Conservation (phyloP, 1,284 basidiomycete genomes). For the Golubevia pallescens region DNA sequence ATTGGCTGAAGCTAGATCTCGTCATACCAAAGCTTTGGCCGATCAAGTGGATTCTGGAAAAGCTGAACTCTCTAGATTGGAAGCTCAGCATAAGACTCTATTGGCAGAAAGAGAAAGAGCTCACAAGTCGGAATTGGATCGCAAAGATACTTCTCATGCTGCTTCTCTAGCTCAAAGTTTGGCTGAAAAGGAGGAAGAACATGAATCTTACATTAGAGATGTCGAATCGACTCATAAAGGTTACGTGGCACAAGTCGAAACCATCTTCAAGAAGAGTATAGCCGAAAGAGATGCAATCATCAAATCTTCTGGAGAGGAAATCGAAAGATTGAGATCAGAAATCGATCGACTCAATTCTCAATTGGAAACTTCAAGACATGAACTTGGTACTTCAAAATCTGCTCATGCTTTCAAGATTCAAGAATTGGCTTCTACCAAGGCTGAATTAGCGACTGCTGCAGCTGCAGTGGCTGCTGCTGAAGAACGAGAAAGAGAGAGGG, state of each 20-base stretch:
- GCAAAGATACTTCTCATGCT: conserved; percentile 1
- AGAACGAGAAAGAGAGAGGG: conserved; percentile 13
- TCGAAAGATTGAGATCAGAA: neutral
- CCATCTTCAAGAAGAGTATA: conserved; percentile 1
- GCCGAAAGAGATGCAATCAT: neutral
- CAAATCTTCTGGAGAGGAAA: neutral
- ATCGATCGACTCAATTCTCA: neutral
- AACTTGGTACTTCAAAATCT: conserved; percentile 3
- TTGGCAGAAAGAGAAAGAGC: neutral
- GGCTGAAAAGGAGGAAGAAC: conserved; percentile 29
- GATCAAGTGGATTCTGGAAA: conserved; percentile 28
- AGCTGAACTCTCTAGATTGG: conserved; percentile 19
- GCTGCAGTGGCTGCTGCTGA: conserved; percentile 23
- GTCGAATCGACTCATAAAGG: conserved; percentile 25
- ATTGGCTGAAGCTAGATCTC: conserved; percentile 38
- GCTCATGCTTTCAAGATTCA: conserved; percentile 12
- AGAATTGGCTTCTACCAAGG: conserved; percentile 22
- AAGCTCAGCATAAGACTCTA: conserved; percentile 9
- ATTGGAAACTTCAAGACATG: neutral
- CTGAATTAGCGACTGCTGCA: conserved; percentile 26
- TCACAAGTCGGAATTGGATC: neutral
- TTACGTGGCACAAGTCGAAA: neutral
- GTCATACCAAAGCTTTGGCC: conserved; percentile 40
- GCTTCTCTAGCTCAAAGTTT: conserved; percentile 23
- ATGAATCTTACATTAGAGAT: conserved; percentile 27